A percentile compares a stretch with the other conserved stretches of the same genome.
Evolutionary conservation across 805 yeast species (phyloP).

Genomic region (Lachancea waltii): DNA sequence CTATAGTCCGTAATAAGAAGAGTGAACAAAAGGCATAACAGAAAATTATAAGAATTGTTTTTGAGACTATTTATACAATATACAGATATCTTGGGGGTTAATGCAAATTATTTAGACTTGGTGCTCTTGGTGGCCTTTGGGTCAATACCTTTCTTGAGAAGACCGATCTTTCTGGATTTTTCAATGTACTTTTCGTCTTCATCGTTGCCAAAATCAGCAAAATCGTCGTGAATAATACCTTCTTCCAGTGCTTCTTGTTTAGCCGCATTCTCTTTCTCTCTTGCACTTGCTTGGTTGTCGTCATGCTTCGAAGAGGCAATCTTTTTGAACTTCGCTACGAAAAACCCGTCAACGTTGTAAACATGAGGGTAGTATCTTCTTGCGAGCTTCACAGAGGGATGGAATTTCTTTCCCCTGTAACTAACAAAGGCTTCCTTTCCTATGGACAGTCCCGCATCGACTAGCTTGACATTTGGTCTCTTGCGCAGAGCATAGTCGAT

Average conservation of each 20-base stretch:
- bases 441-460: slow-evolving; percentile 84
- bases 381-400: slow-evolving; percentile 67
- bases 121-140: slow-evolving; percentile 39
- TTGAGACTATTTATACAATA: slow-evolving; percentile 9
- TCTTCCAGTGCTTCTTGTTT: slow-evolving; percentile 76
- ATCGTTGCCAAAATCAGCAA: slow-evolving; percentile 70
- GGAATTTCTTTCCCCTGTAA: slow-evolving; percentile 87
- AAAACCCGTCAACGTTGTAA: slow-evolving; percentile 97
- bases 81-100: slow-evolving; percentile 8
- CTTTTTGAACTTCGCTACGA: slow-evolving; percentile 93
- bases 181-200: slow-evolving; percentile 70
- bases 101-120: too few species aligned
- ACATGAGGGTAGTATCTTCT: slow-evolving; percentile 98
- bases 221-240: slow-evolving; percentile 78
- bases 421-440: slow-evolving; percentile 96
- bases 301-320: slow-evolving; percentile 81
- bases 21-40: too few species aligned
- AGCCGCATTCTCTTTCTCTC: slow-evolving; percentile 77
- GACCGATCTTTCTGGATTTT: slow-evolving; percentile 55
- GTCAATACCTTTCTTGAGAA: slow-evolving; percentile 68
- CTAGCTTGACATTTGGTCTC: slow-evolving; percentile 92
- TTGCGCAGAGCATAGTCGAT: slow-evolving; percentile 96
- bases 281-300: slow-evolving; percentile 78
- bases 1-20: too few species aligned
- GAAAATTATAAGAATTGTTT: too few species aligned